These are phyloP conservation scores for Ustilago shanxiensis DNA, from an alignment of 1,284 basidiomycete species.

Conservation along the genomic window DNA sequence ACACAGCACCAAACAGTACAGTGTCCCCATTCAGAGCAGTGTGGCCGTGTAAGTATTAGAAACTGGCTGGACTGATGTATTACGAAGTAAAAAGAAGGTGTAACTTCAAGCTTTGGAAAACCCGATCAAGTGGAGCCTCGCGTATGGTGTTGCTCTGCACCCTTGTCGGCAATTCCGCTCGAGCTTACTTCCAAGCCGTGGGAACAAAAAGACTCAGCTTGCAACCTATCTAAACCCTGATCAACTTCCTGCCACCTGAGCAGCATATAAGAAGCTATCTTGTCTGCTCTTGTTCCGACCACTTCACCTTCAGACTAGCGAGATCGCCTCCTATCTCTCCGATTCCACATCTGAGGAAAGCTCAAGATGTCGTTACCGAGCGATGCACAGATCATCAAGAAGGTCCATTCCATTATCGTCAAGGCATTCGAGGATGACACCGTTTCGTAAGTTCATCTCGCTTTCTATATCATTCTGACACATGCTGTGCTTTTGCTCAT, in stretches of 20 bases:
- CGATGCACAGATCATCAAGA: conserved; percentile 25
- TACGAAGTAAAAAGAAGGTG: no score
- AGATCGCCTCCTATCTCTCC: conserved; percentile 1
- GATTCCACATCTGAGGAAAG: background rate
- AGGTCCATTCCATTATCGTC: conserved; percentile 24
- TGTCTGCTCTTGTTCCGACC: background rate
- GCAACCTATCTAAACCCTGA: background rate
- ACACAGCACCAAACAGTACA: no score
- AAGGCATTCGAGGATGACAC: conserved; percentile 19
- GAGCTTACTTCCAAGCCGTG: background rate
- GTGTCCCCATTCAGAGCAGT: no score
- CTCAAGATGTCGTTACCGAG: conserved; percentile 27
- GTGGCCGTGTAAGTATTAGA: no score
- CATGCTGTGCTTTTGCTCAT: background rate
- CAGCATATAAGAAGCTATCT: conserved; percentile 3
- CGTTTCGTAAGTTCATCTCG: conserved; percentile 16
- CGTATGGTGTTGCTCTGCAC: conserved; percentile 24
- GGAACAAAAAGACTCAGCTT: background rate
- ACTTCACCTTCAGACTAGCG: background rate
- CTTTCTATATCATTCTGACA: background rate
- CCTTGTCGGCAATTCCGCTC: conserved; percentile 26
- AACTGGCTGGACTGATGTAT: no score
- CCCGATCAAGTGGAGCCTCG: background rate
- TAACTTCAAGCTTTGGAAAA: background rate
- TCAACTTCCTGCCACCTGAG: background rate